Percentiles rank a stretch among this genome's conserved stretches.
These are phyloP conservation scores for Stylosanthes scabra DNA, from an alignment of 331 rosid genomes.

Conservation along the genomic window DNA sequence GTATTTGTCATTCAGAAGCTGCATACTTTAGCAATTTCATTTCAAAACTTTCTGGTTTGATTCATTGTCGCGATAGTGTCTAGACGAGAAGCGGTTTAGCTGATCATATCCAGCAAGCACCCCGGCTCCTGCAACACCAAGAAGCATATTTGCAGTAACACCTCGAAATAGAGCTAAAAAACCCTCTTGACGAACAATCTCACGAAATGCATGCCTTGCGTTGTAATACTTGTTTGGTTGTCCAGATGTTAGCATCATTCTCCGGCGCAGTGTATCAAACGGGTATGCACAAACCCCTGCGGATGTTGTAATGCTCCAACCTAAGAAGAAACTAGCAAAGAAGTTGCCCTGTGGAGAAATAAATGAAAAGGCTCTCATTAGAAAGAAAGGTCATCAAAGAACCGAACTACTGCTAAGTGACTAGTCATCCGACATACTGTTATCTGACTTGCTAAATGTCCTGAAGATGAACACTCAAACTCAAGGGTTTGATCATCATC, in stretches of 20 bases:
- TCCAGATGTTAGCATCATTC: conserved; percentile 99
- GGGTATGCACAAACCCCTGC: conserved; percentile 97
- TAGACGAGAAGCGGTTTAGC: conserved; percentile 64
- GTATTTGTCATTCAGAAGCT: conserved; percentile 27
- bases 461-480: conserved; percentile 38
- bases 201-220: conserved; percentile 73
- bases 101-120: conserved; percentile 94
- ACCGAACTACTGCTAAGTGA: conserved; percentile 16
- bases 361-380: conserved; percentile 24
- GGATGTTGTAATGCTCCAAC: conserved; percentile 88
- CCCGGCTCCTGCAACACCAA: conserved; percentile 97
- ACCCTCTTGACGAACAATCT: conserved; percentile 83
- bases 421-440: conserved; percentile 15
- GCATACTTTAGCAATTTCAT: conserved; percentile 41
- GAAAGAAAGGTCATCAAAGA: conserved; percentile 23
- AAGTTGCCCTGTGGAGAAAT: conserved; percentile 73
- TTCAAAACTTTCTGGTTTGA: conserved; percentile 54
- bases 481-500: conserved; percentile 12
- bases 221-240: conserved; percentile 70
- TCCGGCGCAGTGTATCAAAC: conserved; percentile 89
- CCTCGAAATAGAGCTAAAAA: conserved; percentile 78
- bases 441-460: conserved; percentile 13
- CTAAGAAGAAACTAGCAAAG: conserved; percentile 87
- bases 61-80: conserved; percentile 44
- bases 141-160: conserved; percentile 92